Evolutionary conservation across 495 filamentous ascomycete genomes (phyloP).

Genomic region (Aspergillus nanangensis): DNA sequence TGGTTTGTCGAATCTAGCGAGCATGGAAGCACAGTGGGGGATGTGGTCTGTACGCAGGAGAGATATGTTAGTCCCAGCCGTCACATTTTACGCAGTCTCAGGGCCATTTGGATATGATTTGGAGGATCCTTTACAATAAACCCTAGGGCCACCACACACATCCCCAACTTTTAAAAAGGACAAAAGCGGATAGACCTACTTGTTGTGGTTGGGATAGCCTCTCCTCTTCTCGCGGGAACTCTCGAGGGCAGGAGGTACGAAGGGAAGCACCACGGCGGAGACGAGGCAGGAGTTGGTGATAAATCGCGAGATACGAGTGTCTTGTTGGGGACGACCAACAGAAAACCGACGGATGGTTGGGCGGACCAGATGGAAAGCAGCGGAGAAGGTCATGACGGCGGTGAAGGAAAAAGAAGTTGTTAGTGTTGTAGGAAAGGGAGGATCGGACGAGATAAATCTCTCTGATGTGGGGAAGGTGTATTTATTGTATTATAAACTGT

Average conservation of each 20-base stretch:
- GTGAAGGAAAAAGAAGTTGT: not conserved
- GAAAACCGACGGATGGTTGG: conserved; percentile 43
- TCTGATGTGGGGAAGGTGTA: too few species aligned
- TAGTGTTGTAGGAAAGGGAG: not conserved
- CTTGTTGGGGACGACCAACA: conserved; percentile 34
- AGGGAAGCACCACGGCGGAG: conserved; percentile 40
- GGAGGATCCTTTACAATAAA: too few species aligned
- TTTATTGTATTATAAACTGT: too few species aligned
- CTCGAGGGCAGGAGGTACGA: conserved; percentile 42
- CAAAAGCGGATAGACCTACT: conserved; percentile 24
- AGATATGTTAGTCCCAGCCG: too few species aligned
- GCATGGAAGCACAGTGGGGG: conserved; percentile 47
- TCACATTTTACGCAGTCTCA: too few species aligned
- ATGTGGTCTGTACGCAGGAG: conserved; percentile 16
- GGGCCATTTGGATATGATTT: too few species aligned
- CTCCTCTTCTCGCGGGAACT: conserved; percentile 36
- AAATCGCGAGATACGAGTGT: conserved; percentile 34
- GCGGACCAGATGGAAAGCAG: conserved; percentile 28
- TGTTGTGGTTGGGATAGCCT: conserved; percentile 30
- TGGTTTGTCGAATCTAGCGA: too few species aligned
- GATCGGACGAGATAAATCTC: not conserved
- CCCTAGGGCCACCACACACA: too few species aligned
- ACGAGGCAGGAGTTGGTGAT: conserved; percentile 37
- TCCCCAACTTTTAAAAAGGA: too few species aligned
- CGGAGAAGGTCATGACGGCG: conserved; percentile 20